phyloP scores from a whole-genome alignment of 2,329 filamentous ascomycete species.

The Alternaria angustiovoidea region DNA sequence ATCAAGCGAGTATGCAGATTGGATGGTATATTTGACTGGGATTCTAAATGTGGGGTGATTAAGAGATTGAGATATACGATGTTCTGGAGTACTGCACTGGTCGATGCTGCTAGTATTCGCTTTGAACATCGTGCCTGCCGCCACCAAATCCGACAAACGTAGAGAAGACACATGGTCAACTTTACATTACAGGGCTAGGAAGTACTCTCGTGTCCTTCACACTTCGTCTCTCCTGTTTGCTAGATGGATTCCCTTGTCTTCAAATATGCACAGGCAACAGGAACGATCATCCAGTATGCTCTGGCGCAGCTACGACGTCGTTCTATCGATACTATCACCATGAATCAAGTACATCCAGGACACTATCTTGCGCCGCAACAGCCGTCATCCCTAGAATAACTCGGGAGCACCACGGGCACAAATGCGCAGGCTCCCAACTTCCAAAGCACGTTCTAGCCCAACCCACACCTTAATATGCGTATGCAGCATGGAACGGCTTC shows the following conservation, averaged over 20 bases:
- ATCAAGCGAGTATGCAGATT: slow-evolving; percentile 9
- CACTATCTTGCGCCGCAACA: background rate
- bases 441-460: slow-evolving; percentile 5
- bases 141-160: background rate
- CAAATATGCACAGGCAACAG: background rate
- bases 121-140: background rate
- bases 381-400: background rate
- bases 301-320: background rate
- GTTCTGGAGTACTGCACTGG: background rate
- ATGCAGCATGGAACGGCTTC: slow-evolving; percentile 6
- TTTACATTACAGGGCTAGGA: background rate
- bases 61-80: slow-evolving; percentile 12
- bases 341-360: background rate
- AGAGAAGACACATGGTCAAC: background rate
- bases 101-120: background rate
- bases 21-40: slow-evolving; percentile 1
- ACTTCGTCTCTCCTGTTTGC: background rate
- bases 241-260: background rate
- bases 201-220: background rate
- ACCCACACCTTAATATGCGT: slow-evolving; percentile 13
- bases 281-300: background rate
- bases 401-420: background rate
- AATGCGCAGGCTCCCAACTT: background rate
- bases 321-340: background rate
- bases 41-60: slow-evolving; percentile 12